These are phyloP conservation scores for Gaertneriomyces sp. DNA, from an alignment of 192 early-diverging fungal species.

Conservation along the genomic window DNA sequence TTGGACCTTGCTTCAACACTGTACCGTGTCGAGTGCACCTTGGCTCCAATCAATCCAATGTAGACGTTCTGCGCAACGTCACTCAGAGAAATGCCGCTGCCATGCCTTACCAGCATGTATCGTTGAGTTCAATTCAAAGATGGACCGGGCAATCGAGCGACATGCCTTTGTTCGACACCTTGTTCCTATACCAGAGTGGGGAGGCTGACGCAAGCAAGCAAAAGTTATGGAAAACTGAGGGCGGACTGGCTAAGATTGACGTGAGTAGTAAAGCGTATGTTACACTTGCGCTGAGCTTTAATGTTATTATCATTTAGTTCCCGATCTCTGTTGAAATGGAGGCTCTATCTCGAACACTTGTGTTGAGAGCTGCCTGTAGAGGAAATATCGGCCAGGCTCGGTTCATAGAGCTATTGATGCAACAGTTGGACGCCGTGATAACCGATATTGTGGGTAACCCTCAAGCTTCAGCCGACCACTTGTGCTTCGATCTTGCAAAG, in stretches of 20 bases:
- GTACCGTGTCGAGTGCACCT: slow-evolving; percentile 14
- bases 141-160: not conserved
- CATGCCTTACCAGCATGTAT: slow-evolving; percentile 8
- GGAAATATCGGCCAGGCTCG: not conserved
- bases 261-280: slow-evolving; percentile 5
- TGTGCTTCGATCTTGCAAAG: not conserved
- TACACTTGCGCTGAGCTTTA: not conserved
- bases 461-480: not conserved
- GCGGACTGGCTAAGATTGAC: not conserved
- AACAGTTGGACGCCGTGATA: slow-evolving; percentile 10
- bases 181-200: slow-evolving; percentile 17
- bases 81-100: not conserved
- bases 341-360: not conserved
- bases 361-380: not conserved
- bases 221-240: not conserved
- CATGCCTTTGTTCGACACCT: slow-evolving; percentile 12
- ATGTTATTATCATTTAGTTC: slow-evolving; percentile 1
- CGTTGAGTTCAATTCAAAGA: slow-evolving; percentile 3
- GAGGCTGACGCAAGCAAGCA: not conserved
- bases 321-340: slow-evolving; percentile 16
- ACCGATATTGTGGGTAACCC: not conserved
- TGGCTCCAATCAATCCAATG: not conserved
- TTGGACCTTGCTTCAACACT: slow-evolving; percentile 20
- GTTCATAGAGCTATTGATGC: not conserved
- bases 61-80: not conserved